Percentiles rank a stretch among this genome's conserved stretches.
Evolutionary conservation across 192 early-diverging fungal species (phyloP).

Genomic region (Chytriomyces confervae): DNA sequence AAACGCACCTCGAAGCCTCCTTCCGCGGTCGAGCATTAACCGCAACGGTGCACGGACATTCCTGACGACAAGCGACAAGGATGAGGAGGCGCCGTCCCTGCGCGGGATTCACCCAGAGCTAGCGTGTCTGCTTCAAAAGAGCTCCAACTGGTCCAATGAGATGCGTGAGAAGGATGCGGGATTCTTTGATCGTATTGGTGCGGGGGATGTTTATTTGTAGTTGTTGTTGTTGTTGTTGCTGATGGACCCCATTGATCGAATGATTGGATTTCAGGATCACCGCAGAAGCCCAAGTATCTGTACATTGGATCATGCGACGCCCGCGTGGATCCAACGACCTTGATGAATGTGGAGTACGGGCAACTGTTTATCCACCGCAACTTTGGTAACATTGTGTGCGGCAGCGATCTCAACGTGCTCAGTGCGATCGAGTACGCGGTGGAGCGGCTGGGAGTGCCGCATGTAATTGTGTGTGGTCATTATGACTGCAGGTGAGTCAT

Average conservation of each 20-base stretch:
- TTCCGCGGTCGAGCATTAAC: no score
- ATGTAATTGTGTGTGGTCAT: conserved; percentile 83
- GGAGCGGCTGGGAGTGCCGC: conserved; percentile 80
- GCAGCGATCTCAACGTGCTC: conserved; percentile 76
- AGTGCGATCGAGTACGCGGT: conserved; percentile 89
- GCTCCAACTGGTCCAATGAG: not conserved
- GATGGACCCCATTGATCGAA: not conserved
- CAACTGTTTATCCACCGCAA: conserved; percentile 93
- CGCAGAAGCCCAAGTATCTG: conserved; percentile 41
- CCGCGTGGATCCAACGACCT: conserved; percentile 42
- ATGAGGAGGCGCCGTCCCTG: no score
- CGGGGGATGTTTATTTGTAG: not conserved
- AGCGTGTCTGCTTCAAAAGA: no score
- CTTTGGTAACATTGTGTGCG: conserved; percentile 85
- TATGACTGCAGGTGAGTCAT: conserved; percentile 34
- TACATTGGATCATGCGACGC: conserved; percentile 54
- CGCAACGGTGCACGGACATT: no score
- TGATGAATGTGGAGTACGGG: conserved; percentile 60
- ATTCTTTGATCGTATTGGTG: conserved; percentile 32
- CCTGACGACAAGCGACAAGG: no score
- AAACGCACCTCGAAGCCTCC: no score
- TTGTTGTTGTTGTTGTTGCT: not conserved
- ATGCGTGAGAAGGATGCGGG: conserved; percentile 22
- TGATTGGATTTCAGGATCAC: not conserved
- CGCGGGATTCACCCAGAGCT: no score